phyloP scores from a whole-genome alignment of 371 early-diverging fungal species.

The Lichtheimia ornata region DNA sequence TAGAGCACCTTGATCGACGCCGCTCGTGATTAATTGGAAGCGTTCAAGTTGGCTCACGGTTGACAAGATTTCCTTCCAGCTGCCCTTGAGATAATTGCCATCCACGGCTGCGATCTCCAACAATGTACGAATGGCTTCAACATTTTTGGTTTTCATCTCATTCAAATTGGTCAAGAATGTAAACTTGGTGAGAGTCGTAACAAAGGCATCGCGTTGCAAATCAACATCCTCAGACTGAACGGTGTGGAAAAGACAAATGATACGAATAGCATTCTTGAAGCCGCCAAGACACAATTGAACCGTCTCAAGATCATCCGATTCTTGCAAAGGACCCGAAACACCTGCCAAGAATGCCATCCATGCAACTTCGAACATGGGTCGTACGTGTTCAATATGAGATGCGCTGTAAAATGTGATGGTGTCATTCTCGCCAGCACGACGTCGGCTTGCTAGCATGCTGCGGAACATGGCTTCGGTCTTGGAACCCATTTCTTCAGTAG shows the following conservation, averaged over 20 bases:
- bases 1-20: slow-evolving; percentile 43
- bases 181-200: slow-evolving; percentile 86
- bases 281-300: slow-evolving; percentile 76
- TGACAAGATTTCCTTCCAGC: slow-evolving; percentile 89
- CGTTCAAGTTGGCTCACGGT: slow-evolving; percentile 88
- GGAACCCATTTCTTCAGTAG: slow-evolving; percentile 58
- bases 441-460: slow-evolving; percentile 49
- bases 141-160: slow-evolving; percentile 85
- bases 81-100: slow-evolving; percentile 81
- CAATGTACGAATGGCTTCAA: slow-evolving; percentile 84
- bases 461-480: slow-evolving; percentile 61
- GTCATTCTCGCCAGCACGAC: slow-evolving; percentile 43
- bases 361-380: slow-evolving; percentile 88
- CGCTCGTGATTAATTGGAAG: slow-evolving; percentile 64
- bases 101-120: slow-evolving; percentile 83
- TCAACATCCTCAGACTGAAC: slow-evolving; percentile 73
- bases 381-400: slow-evolving; percentile 86
- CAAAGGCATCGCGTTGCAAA: slow-evolving; percentile 85
- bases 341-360: slow-evolving; percentile 92
- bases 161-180: slow-evolving; percentile 79
- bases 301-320: slow-evolving; percentile 73
- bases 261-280: slow-evolving; percentile 78
- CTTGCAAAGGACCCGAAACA: slow-evolving; percentile 84
- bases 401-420: slow-evolving; percentile 66
- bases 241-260: slow-evolving; percentile 78